Percentiles rank a stretch among this genome's conserved stretches.
phyloP scores from a whole-genome alignment of 768 basidiomycete species.

The Brasilioporus rufonigricans region DNA sequence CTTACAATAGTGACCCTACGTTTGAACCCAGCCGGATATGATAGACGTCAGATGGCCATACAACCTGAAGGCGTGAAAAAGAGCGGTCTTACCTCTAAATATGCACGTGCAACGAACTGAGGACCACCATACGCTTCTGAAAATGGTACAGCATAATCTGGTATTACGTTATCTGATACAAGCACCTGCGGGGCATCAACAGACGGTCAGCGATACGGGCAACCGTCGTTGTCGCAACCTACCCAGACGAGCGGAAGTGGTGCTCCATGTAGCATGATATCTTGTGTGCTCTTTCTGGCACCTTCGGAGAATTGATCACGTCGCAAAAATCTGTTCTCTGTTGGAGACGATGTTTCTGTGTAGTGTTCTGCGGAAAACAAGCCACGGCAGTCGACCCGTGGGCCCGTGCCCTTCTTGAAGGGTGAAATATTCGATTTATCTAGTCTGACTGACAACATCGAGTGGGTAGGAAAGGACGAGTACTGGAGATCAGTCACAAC shows the following conservation, averaged over 20 bases:
- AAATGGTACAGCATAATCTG: constrained; percentile 29
- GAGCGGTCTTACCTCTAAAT: constrained; percentile 18
- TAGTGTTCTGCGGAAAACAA: constrained; percentile 13
- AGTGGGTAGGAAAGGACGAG: constrained; percentile 5
- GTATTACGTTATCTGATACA: constrained; percentile 26
- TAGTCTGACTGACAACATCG: constrained; percentile 14
- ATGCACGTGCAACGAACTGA: constrained; percentile 27
- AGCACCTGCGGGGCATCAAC: constrained; percentile 16
- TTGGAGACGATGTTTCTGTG: neutral
- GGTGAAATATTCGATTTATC: constrained; percentile 15
- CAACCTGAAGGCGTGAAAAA: neutral
- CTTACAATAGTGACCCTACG: constrained; percentile 29
- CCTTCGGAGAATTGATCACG: constrained; percentile 3
- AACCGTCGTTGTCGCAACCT: neutral
- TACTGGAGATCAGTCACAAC: neutral
- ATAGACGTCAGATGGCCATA: neutral
- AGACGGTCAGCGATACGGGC: neutral
- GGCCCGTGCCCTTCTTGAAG: constrained; percentile 14
- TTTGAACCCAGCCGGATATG: neutral
- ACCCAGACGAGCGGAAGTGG: constrained; percentile 31
- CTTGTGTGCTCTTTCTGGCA: constrained; percentile 8
- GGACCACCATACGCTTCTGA: constrained; percentile 26
- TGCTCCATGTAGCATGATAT: constrained; percentile 17
- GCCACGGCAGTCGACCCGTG: constrained; percentile 21
- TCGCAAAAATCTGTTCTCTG: neutral